Evolutionary conservation across 2,329 filamentous ascomycete species (phyloP), one percentile per base, ranked within the genome.

Genomic region (Xylariaceae sp.): DNA sequence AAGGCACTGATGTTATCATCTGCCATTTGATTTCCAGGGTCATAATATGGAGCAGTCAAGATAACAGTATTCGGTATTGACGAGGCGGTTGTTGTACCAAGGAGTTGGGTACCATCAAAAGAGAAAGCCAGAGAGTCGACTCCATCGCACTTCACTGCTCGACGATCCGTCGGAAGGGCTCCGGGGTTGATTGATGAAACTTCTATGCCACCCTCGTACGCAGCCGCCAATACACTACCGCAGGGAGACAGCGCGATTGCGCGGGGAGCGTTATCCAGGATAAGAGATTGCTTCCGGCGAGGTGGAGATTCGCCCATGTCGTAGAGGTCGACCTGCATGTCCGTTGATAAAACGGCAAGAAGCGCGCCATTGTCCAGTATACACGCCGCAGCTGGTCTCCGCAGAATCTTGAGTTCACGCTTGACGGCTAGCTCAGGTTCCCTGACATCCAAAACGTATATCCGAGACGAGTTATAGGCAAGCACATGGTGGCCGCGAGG

Each of bases 181-280:
- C 73, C 77, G 2, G 82, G 71, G 36, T 78, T 79, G 30, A 95
- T 68, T 4, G 88, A 86, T 19, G 87, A 82, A 0, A 95, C 86
- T 62, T 95, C 89, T 48, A 95, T 90, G n/a, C 87, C 87, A 41
- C 87, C 86, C 56, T 89, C 82, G 62, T 90, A 94, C 7, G 89
- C 89, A 13, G 88, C 85, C 18, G 89, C 89, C 34, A 95, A 67
- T 12, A 95, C 86, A 33, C 83, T 81, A 18, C 87, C 88, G 49
- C 85, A 87, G 1, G 89, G 87, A 1, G 89, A 91, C 22, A 95
- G 68, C 13, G 86, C 83, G 50, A 95, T 85, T 12, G 87, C 81
- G 41, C 83, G 79, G 8, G 89, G 87, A 41, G 80, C 78, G 61
- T 93, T 83, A 54, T 91, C 86, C 46, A 95, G 72, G 34, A 85